Evolutionary conservation across 2,329 filamentous ascomycete species (phyloP), one percentile per base, ranked within the genome.

Genomic region (Paecilomyces sp.): DNA sequence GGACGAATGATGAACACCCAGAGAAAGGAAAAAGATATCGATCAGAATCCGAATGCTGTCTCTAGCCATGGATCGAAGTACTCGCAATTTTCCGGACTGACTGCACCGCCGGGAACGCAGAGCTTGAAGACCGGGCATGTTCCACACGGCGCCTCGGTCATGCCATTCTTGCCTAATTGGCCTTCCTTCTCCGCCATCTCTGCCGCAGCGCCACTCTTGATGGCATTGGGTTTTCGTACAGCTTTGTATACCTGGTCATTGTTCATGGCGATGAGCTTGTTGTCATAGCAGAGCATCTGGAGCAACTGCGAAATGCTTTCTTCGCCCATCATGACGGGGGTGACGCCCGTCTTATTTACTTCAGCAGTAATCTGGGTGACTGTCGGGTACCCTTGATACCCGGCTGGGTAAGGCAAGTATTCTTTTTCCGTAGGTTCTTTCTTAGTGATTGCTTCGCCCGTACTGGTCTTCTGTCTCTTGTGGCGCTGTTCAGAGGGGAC

Each of bases 121-220:
- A 97, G 82, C 60, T 94, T 89, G 72, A 96, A 96, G 2, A 97
- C 93, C 0, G 94, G 94, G 74, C 94, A 99, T 58, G 86, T 83
- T 1, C 93, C 92, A 74, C 94, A 99, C 0, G 94, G 94, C 2
- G 89, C 88, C 73, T 97, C 92, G 1, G 90, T 95, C 65, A 93
- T 85, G 3, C 90, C 90, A 66, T 92, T 96, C 65, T 82, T 74
- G n/a, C 77, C 79, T 15, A 79, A 69, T 4, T 76, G 77, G 47
- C 78, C 74, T 3, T 75, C 69, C 30, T 72, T 68, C 9, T 68
- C 66, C 18, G 69, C 64, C 64, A 68, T 47, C 67, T 77, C 60
- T 71, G 68, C 50, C 41, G 67, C 70, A 34, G 69, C 64, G 3
- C 66, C 69, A 5, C 67, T 64, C 54, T 75, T 74, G 47, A 77